These are phyloP conservation scores for Calonectria honghensis DNA, from an alignment of 2,329 filamentous ascomycete species.

Conservation along the genomic window DNA sequence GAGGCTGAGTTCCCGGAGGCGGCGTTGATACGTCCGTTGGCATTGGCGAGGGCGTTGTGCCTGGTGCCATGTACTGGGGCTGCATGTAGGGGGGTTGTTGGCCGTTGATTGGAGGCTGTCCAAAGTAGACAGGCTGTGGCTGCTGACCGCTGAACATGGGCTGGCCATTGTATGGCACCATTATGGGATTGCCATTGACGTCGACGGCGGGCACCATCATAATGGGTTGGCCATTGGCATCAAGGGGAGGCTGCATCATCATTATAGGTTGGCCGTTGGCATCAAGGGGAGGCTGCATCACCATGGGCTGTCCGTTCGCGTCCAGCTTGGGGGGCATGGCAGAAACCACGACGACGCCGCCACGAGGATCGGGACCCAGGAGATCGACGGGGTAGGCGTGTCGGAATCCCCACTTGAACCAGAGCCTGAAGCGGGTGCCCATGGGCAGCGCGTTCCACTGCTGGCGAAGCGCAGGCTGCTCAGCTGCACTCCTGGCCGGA, in stretches of 20 bases:
- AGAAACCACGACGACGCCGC: background rate
- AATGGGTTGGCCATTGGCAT: constrained; percentile 17
- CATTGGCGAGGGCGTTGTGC: constrained; percentile 25
- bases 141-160: constrained; percentile 20
- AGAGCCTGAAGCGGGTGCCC: constrained; percentile 41
- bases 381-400: constrained; percentile 43
- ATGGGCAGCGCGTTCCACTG: constrained; percentile 40
- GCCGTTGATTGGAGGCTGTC: constrained; percentile 23
- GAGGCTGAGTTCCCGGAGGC: background rate
- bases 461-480: constrained; percentile 38
- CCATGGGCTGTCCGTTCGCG: constrained; percentile 28
- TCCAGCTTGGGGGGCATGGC: constrained; percentile 3
- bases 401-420: constrained; percentile 47
- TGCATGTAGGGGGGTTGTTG: constrained; percentile 34
- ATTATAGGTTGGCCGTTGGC: constrained; percentile 6
- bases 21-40: constrained; percentile 10
- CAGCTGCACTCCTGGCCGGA: constrained; percentile 36
- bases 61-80: constrained; percentile 28
- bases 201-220: background rate
- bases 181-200: background rate
- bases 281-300: constrained; percentile 14
- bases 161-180: constrained; percentile 22
- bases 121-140: constrained; percentile 21
- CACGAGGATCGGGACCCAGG: constrained; percentile 42
- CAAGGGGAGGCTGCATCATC: constrained; percentile 3